A percentile compares a stretch with the other conserved stretches of the same genome.
Evolutionary conservation across 305 asterid genomes (phyloP).

Genomic region (Lippia alba): DNA sequence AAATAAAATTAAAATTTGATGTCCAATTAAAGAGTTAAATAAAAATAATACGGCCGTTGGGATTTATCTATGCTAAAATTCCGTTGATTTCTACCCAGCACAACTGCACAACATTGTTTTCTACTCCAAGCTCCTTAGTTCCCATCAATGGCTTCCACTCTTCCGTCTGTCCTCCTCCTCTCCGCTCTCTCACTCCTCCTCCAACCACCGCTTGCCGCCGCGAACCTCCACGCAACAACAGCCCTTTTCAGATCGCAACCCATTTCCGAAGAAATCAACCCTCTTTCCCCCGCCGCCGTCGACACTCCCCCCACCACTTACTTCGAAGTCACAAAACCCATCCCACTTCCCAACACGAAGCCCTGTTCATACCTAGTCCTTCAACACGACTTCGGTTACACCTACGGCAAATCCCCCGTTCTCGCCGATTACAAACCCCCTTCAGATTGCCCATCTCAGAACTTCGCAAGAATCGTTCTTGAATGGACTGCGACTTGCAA

Average conservation of each 20-base stretch:
- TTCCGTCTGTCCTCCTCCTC: constrained; percentile 43
- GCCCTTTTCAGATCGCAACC: constrained; percentile 46
- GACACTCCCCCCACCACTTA: constrained; percentile 49
- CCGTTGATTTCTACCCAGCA: neutral
- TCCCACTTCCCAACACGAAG: constrained; percentile 60
- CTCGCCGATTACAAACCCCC: constrained; percentile 73
- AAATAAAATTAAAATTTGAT: too few species aligned
- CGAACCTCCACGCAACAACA: constrained; percentile 50
- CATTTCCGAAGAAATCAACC: constrained; percentile 34
- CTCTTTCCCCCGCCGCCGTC: constrained; percentile 35
- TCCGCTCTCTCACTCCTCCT: constrained; percentile 41
- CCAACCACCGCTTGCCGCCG: constrained; percentile 50
- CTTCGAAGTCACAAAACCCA: constrained; percentile 85
- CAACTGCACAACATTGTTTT: constrained; percentile 25
- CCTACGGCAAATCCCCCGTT: constrained; percentile 72
- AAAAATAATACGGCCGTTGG: too few species aligned
- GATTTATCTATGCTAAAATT: too few species aligned
- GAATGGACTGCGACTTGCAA: constrained; percentile 80
- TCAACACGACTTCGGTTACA: constrained; percentile 72
- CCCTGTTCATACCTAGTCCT: constrained; percentile 69
- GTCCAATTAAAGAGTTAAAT: too few species aligned
- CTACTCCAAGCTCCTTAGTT: constrained; percentile 10
- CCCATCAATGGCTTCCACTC: constrained; percentile 41
- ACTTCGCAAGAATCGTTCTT: constrained; percentile 60
- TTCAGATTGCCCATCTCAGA: constrained; percentile 52